Base-by-base conservation (phyloP, 768 basidiomycete genomes). In the Lactifluus volemus region DNA sequence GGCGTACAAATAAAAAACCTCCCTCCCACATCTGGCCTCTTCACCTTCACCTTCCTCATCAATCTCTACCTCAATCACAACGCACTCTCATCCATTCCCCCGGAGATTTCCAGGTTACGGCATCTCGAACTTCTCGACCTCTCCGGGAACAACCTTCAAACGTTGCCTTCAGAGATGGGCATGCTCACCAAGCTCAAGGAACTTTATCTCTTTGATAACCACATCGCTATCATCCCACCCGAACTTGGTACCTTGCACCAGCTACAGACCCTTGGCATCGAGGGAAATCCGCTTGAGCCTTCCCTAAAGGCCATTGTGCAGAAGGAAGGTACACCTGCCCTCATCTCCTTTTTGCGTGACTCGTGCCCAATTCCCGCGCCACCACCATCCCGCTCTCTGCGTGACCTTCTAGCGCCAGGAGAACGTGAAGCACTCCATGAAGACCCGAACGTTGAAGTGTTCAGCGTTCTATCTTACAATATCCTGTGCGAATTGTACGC, bases 31-130 rank as follows among this genome's bases (percentile, higher is more conserved):
- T 88, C 86, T 49, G 86, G 85, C 30, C 77, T 92, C 47, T 91
- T 90, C 73, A 77, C 84, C 8, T 98, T 96, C 77, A 83, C 84
- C n/a, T 97, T 94, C 79, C 86, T 99, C 61, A 88, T 88, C 67
- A 88, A 86, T 63, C 86, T 99, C 52, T 98, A 95, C 75, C 89
- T 99, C 72, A 98, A 98, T 67, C 96, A 98, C 77, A 99, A 99
- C 69, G 78, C 83, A 29, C 79, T 99, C 49, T 76, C 84, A 9
- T 72, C 81, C 63, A 75, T 99, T 38, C 93, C 96, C 4, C 81
- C 88, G 19, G 83, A 89, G 72, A 92, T 99, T 56, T 77, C 89
- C 51, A 86, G 82, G 66, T 81, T 99, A 60, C 84, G 86, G 44
- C 87, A 94, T 70, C 79, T 99, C 41, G 89, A 92, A 66, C 75